Conservation (phyloP, 352 stramenopile species). For the Globisporangium viniferum region DNA sequence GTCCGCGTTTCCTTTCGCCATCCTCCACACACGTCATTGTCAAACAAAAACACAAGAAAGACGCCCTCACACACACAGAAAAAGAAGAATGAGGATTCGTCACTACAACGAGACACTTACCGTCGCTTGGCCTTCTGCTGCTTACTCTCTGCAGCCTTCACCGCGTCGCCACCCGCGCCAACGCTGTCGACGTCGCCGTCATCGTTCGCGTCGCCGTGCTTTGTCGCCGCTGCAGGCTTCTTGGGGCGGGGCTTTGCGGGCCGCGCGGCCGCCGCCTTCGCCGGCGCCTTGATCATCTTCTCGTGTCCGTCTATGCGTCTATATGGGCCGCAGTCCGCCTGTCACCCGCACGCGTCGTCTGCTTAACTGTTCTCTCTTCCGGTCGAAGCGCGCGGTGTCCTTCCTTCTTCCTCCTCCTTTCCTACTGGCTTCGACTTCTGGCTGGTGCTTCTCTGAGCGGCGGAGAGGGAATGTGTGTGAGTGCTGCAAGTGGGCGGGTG, state of each 20-base stretch:
- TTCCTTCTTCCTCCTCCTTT: background rate
- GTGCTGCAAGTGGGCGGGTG: constrained; percentile 4
- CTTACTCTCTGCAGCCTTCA: constrained; percentile 17
- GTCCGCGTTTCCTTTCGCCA: background rate
- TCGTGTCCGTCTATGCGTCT: background rate
- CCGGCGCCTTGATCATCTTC: constrained; percentile 18
- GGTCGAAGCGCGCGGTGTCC: background rate
- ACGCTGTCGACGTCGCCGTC: background rate
- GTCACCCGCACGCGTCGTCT: background rate
- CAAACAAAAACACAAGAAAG: background rate
- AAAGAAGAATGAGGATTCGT: background rate
- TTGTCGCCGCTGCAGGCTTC: constrained; percentile 10
- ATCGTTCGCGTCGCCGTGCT: constrained; percentile 11
- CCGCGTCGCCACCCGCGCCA: background rate
- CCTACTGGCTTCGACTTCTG: background rate
- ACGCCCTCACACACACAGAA: background rate
- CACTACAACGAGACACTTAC: constrained; percentile 14
- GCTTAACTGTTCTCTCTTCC: background rate
- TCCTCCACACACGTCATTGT: background rate
- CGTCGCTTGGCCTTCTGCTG: constrained; percentile 42
- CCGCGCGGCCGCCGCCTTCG: background rate
- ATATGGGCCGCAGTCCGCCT: background rate
- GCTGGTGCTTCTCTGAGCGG: constrained; percentile 2
- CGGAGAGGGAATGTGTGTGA: constrained; percentile 7
- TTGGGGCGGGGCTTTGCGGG: constrained; percentile 18